Base-by-base conservation (phyloP, 306 rosid species). In the Mimosa pudica region DNA sequence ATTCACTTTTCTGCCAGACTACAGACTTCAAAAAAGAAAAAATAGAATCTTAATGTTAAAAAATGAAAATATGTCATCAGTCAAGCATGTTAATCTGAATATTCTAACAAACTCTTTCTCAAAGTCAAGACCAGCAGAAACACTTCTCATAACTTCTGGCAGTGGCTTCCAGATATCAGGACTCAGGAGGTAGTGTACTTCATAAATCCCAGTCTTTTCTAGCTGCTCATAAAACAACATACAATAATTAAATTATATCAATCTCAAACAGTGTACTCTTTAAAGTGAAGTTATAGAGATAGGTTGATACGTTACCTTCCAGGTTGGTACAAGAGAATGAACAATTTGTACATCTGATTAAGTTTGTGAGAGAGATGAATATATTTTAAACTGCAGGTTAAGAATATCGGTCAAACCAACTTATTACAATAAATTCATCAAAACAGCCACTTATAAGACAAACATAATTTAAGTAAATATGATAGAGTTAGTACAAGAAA, bases 281-380 rank as follows among this genome's bases (percentile, higher is more conserved):
- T 65, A 74, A 46, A 75, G 57, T 68, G 55, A 65, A 18, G 47
- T 69, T 70, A 41, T 24, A 49, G 68, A 47, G 80, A 74, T 60
- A 81, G 82, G 76, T 45, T 46, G 65, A 82, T 18, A 60, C 36
- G 79, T 64, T 54, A 92, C 98, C 97, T 94, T 97, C 98, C 93
- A 94, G 82, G 92, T 94, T 49, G 97, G 96, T 64, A 88, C 73
- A 85, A 94, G 94, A 66, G 98, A 94, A 81, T 94, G 97, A 80
- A 94, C 97, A 95, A 91, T 92, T 89, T 91, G 90, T 80, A 89
- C 90, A 83, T 92, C 91, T 33, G 90, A 86, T 80, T 64, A 75
- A 49, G 90, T 86, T 88, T 95, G 97, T 49, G 98, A 95, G 81
- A 91, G 90, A 69, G 98, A 88, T 73, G 97, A 89, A 87, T 87